Conservation (phyloP, 768 basidiomycete species). For the Suillus plorans region DNA sequence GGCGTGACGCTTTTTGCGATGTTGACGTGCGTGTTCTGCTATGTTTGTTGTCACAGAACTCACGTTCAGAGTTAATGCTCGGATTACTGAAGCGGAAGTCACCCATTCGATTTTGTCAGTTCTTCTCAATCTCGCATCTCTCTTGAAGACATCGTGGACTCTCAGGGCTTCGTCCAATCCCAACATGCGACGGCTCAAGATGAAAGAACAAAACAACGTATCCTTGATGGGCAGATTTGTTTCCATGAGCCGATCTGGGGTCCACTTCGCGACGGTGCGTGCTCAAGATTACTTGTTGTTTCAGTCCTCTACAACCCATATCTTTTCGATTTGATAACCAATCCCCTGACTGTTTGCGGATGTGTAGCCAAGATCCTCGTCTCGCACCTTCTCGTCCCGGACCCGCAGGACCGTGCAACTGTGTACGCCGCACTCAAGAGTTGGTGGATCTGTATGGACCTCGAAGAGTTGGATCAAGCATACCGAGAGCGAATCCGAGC, state of each 20-base stretch:
- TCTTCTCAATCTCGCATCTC: slow-evolving; percentile 49
- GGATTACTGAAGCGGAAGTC: slow-evolving; percentile 53
- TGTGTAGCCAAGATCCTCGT: slow-evolving; percentile 58
- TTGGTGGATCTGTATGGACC: slow-evolving; percentile 66
- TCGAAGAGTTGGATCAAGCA: slow-evolving; percentile 56
- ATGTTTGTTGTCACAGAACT: not conserved
- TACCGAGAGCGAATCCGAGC: slow-evolving; percentile 55
- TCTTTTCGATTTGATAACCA: not conserved
- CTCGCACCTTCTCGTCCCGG: slow-evolving; percentile 56
- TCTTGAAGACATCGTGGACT: slow-evolving; percentile 23
- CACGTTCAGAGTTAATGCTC: slow-evolving; percentile 2
- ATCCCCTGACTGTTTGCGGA: not conserved
- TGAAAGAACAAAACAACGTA: slow-evolving; percentile 63
- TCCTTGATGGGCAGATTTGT: slow-evolving; percentile 59
- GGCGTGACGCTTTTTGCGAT: slow-evolving; percentile 82
- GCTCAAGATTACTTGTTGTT: not conserved
- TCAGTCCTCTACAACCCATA: not conserved
- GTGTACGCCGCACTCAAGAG: slow-evolving; percentile 59
- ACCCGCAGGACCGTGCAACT: slow-evolving; percentile 59
- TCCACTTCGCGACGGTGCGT: slow-evolving; percentile 56
- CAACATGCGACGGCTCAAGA: slow-evolving; percentile 47
- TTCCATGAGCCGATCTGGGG: slow-evolving; percentile 59
- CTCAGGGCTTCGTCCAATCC: slow-evolving; percentile 24
- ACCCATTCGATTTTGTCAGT: slow-evolving; percentile 75
- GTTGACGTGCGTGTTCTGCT: slow-evolving; percentile 60